Conservation (phyloP, 1,284 basidiomycete species). For the Moesziomyces sp. region DNA sequence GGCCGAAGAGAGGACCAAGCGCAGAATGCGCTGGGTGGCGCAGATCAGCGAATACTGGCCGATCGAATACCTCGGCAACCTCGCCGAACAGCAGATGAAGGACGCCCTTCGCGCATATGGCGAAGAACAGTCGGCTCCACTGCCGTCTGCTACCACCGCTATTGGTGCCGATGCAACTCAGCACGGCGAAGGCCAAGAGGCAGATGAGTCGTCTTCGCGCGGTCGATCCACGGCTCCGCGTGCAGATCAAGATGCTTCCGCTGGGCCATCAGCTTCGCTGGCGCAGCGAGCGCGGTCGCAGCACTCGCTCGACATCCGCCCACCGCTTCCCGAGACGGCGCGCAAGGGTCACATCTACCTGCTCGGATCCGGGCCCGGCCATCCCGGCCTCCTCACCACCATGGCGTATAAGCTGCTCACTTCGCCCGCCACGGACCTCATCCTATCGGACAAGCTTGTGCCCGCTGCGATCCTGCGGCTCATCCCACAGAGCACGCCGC, state of each 20-base stretch:
- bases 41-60: slow-evolving; percentile 82
- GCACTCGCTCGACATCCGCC: slow-evolving; percentile 51
- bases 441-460: slow-evolving; percentile 97
- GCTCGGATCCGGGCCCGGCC: slow-evolving; percentile 92
- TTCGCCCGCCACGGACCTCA: slow-evolving; percentile 77
- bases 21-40: slow-evolving; percentile 69
- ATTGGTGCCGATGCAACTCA: background rate
- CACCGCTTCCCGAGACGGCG: slow-evolving; percentile 15
- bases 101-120: slow-evolving; percentile 61
- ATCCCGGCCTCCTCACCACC: slow-evolving; percentile 88
- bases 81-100: slow-evolving; percentile 79
- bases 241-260: background rate
- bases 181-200: background rate
- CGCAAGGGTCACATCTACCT: slow-evolving; percentile 72
- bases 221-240: slow-evolving; percentile 12
- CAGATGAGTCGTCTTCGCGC: background rate
- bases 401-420: slow-evolving; percentile 85
- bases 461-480: slow-evolving; percentile 86
- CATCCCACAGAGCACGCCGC: slow-evolving; percentile 76
- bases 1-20: slow-evolving; percentile 49
- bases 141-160: background rate
- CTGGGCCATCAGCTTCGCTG: background rate
- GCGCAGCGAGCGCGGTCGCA: slow-evolving; percentile 45
- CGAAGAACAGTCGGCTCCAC: slow-evolving; percentile 10
- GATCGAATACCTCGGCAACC: slow-evolving; percentile 78